Base-by-base conservation (phyloP, 140 eudicot genomes). In the Flaveria floridana region DNA sequence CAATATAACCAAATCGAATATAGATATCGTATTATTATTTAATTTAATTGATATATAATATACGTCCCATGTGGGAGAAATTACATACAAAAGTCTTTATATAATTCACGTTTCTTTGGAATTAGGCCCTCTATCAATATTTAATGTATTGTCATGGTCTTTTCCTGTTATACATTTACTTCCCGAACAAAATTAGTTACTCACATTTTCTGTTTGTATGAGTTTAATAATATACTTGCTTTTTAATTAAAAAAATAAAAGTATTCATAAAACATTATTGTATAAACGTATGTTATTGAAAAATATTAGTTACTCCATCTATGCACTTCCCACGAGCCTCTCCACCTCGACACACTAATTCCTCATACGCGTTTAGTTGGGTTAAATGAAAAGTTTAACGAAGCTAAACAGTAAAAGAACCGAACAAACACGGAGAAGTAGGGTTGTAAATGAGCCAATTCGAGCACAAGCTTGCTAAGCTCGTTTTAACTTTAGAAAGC, bases 1-100 rank as follows among this genome's bases (percentile, higher is more conserved):
- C 11, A 63, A 34, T 26, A 63, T 30, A 63, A 61, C 14, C 26
- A 61, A 61, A 28, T 26, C 8, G 1, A 63, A 5, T 63, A 63
- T 28, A 63, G 28, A 14, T 28, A 59, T 59, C 41, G 12, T 25
- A 61, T 7, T 61, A 23, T 12, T 23, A 23, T 23, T 23, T 23
- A 23, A 23, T 23, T 59, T 23, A 25, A 59, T 61, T 61, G 66
- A 4, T 21, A 20, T 58, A 47, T 47, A 21, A 23, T 15, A 47
- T 58, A 44, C 59, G 14, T 55, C 34, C 74, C 77, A 73, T 59
- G 78, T 73, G 78, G 46, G 42, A 59, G 56, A 73, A 23, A 59
- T 48, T 7, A 59, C 46, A 59, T 73, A 41, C 55, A 47, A 8
- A 57, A 58, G 4, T 44, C 16, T 59, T 73, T 19, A 25, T 57